phyloP scores from a whole-genome alignment of 306 rosid species.

The Urtica urens region DNA sequence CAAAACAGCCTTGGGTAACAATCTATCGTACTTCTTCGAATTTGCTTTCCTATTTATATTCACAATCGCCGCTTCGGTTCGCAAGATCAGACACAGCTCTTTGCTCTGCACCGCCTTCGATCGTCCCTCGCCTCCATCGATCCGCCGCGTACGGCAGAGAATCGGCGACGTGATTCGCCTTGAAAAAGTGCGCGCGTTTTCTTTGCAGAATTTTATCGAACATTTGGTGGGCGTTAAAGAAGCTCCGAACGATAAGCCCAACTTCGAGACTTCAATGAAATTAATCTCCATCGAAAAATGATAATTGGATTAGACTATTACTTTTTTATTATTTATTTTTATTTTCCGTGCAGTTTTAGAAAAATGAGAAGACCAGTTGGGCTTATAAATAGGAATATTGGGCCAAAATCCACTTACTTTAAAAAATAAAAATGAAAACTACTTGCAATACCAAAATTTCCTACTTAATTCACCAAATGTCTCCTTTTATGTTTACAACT shows the following conservation, averaged over 20 bases:
- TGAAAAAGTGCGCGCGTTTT: slow-evolving; percentile 8
- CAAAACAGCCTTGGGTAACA: slow-evolving; percentile 78
- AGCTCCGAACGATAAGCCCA: slow-evolving; percentile 18
- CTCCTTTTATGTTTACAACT: no score
- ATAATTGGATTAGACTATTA: no score
- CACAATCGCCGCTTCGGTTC: slow-evolving; percentile 74
- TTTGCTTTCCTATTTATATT: slow-evolving; percentile 52
- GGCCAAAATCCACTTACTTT: no score
- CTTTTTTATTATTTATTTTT: no score
- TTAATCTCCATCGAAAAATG: slow-evolving; percentile 15
- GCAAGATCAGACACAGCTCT: slow-evolving; percentile 64
- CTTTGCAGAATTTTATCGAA: slow-evolving; percentile 21
- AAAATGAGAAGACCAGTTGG: no score
- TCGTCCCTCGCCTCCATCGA: slow-evolving; percentile 16
- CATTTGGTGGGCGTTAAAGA: slow-evolving; percentile 10
- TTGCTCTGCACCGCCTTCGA: slow-evolving; percentile 37
- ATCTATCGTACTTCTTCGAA: slow-evolving; percentile 46
- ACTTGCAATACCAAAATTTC: no score
- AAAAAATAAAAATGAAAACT: no score
- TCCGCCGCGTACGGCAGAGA: slow-evolving; percentile 22
- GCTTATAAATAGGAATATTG: no score
- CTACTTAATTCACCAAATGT: no score
- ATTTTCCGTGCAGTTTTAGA: no score
- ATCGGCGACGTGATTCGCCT: slow-evolving; percentile 24
- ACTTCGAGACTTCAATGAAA: background rate